These are phyloP conservation scores for Linnemannia elongata DNA, from an alignment of 192 early-diverging fungal genomes.

Conservation along the genomic window DNA sequence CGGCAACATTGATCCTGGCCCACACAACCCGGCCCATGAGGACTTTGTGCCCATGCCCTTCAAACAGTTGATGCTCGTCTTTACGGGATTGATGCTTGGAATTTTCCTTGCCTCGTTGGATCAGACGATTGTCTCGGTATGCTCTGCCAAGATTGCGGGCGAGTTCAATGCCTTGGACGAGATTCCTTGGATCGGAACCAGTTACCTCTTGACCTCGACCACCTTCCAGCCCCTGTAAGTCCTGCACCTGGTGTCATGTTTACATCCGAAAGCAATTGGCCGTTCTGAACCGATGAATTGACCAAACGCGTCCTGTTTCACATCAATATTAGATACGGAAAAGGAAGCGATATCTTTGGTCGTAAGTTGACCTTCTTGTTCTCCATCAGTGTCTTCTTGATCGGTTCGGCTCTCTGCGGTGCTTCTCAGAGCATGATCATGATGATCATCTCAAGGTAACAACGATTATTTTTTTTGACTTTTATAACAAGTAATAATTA, in stretches of 20 bases:
- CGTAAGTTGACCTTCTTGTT: conserved; percentile 74
- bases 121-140: conserved; percentile 82
- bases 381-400: conserved; percentile 72
- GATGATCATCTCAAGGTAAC: conserved; percentile 74
- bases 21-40: background rate
- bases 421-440: conserved; percentile 60
- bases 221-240: conserved; percentile 75
- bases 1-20: conserved; percentile 28
- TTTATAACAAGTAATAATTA: too few relatives aligned
- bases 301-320: background rate
- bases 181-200: conserved; percentile 74
- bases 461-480: too few relatives aligned
- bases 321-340: conserved; percentile 68
- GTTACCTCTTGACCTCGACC: conserved; percentile 76
- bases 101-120: conserved; percentile 79
- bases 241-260: background rate
- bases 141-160: conserved; percentile 71
- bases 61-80: conserved; percentile 53
- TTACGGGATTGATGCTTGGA: conserved; percentile 60
- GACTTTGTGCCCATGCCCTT: conserved; percentile 19
- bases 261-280: background rate
- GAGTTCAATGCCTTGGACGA: conserved; percentile 71
- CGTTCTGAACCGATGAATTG: too few relatives aligned
- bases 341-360: conserved; percentile 84
- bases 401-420: conserved; percentile 78